A percentile compares a stretch with the other conserved stretches of the same genome.
phyloP scores from a whole-genome alignment of 2,329 filamentous ascomycete species.

The Talaromyces rugulosus region DNA sequence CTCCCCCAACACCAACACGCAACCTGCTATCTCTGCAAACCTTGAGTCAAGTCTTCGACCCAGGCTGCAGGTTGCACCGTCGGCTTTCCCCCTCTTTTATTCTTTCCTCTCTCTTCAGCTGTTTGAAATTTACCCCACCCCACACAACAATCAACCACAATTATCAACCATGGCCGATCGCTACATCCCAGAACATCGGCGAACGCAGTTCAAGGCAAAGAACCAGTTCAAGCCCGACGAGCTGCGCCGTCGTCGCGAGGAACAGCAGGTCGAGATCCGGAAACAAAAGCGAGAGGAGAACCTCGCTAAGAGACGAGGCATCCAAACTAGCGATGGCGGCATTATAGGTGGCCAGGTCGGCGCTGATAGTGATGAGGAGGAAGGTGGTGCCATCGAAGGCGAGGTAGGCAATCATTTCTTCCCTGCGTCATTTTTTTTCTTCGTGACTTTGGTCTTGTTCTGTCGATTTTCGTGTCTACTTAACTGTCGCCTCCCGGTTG shows the following conservation, averaged over 20 bases:
- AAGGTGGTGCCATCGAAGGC: conserved; percentile 87
- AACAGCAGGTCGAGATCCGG: conserved; percentile 98
- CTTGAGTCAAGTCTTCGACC: neutral
- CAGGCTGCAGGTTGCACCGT: conserved; percentile 6
- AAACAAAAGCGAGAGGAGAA: conserved; percentile 99
- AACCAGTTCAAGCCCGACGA: conserved; percentile 99
- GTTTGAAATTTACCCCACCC: conserved; percentile 20
- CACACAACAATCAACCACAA: conserved; percentile 6
- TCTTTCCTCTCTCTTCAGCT: conserved; percentile 21
- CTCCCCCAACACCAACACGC: neutral
- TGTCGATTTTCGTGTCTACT: neutral
- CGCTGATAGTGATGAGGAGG: conserved; percentile 94
- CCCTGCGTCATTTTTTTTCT: conserved; percentile 3
- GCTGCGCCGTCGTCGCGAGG: conserved; percentile 93
- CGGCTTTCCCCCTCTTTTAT: conserved; percentile 20
- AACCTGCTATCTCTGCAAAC: neutral
- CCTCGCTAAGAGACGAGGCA: conserved; percentile 94
- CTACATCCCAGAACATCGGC: conserved; percentile 98
- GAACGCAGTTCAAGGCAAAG: conserved; percentile 99
- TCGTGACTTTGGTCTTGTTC: neutral
- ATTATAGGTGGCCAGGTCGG: conserved; percentile 37
- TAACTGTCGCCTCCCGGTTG: neutral
- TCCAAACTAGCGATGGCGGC: conserved; percentile 68
- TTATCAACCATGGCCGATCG: conserved; percentile 79
- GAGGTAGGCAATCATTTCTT: conserved; percentile 63